These are phyloP conservation scores for Furcasterigmium sp. DNA, from an alignment of 2,329 filamentous ascomycete species.

Conservation along the genomic window DNA sequence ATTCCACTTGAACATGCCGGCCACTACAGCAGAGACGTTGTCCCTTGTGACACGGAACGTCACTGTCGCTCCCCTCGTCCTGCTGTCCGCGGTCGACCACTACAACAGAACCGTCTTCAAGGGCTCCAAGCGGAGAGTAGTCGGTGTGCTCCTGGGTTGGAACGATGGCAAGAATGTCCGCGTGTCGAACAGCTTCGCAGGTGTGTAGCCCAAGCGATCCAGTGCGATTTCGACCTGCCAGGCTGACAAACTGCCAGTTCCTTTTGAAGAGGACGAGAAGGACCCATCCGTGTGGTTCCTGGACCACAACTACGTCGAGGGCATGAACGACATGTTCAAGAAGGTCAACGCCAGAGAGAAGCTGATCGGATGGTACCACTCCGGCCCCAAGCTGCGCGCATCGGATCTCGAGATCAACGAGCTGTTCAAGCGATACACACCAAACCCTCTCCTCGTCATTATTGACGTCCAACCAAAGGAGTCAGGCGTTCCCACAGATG, in stretches of 20 bases:
- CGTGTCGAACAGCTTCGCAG: conserved; percentile 98
- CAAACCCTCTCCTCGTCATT: conserved; percentile 93
- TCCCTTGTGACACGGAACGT: conserved; percentile 92
- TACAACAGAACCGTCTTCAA: conserved; percentile 90
- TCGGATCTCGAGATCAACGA: conserved; percentile 99
- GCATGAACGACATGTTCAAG: conserved; percentile 99
- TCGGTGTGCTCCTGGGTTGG: conserved; percentile 90
- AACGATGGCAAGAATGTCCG: conserved; percentile 95
- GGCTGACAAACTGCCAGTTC: conserved; percentile 52
- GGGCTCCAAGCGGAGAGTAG: conserved; percentile 79
- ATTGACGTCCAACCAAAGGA: conserved; percentile 98
- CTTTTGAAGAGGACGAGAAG: conserved; percentile 98
- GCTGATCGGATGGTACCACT: conserved; percentile 99
- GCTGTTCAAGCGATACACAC: conserved; percentile 98
- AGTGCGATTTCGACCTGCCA: conserved; percentile 8
- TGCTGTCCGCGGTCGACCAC: conserved; percentile 96
- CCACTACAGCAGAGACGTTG: conserved; percentile 93
- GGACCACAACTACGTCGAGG: conserved; percentile 98
- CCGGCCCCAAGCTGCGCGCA: conserved; percentile 90
- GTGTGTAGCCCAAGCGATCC: conserved; percentile 41
- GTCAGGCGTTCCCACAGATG: conserved; percentile 94
- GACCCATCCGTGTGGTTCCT: conserved; percentile 98
- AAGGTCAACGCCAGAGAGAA: conserved; percentile 99
- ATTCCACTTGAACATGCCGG: conserved; percentile 63
- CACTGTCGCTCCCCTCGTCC: conserved; percentile 93